Evolutionary conservation across 768 basidiomycete genomes (phyloP).

Genomic region (Leccinum fibrillosum): DNA sequence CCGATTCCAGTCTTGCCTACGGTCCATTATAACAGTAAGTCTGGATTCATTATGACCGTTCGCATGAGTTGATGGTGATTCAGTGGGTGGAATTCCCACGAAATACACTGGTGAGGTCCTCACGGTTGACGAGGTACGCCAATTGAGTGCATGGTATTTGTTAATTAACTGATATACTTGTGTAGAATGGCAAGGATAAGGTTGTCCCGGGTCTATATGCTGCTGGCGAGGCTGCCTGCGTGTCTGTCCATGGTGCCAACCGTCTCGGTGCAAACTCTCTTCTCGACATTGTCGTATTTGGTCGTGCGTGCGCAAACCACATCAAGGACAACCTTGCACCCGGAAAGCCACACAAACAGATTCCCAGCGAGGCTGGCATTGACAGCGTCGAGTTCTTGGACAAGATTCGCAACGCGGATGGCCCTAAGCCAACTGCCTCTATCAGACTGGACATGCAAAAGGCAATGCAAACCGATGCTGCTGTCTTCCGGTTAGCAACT

Average conservation of each 20-base stretch:
- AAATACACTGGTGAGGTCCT: conserved; percentile 97
- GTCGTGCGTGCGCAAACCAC: conserved; percentile 98
- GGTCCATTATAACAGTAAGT: conserved; percentile 97
- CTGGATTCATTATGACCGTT: not conserved
- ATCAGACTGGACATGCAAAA: conserved; percentile 97
- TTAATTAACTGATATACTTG: not conserved
- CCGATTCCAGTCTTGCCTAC: conserved; percentile 98
- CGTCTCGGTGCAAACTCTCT: conserved; percentile 99
- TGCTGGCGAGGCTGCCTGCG: conserved; percentile 97
- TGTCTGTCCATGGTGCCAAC: conserved; percentile 99
- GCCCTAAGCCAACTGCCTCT: conserved; percentile 82
- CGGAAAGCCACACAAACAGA: conserved; percentile 85
- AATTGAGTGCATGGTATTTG: not conserved
- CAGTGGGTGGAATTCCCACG: conserved; percentile 99
- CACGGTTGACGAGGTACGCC: conserved; percentile 65
- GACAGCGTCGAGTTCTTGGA: conserved; percentile 85
- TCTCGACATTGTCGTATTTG: conserved; percentile 98
- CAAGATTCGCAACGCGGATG: conserved; percentile 78
- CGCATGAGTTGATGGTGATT: conserved; percentile 12
- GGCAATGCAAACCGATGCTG: conserved; percentile 97
- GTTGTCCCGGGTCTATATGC: conserved; percentile 96
- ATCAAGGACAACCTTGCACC: conserved; percentile 89
- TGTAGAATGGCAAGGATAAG: conserved; percentile 80
- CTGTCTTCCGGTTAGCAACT: conserved; percentile 78
- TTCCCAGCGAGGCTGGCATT: conserved; percentile 84